Evolutionary conservation across 805 yeast genomes (phyloP), one percentile per base, ranked within the genome.

Genomic region (Lipomyces spencermartinsiae): DNA sequence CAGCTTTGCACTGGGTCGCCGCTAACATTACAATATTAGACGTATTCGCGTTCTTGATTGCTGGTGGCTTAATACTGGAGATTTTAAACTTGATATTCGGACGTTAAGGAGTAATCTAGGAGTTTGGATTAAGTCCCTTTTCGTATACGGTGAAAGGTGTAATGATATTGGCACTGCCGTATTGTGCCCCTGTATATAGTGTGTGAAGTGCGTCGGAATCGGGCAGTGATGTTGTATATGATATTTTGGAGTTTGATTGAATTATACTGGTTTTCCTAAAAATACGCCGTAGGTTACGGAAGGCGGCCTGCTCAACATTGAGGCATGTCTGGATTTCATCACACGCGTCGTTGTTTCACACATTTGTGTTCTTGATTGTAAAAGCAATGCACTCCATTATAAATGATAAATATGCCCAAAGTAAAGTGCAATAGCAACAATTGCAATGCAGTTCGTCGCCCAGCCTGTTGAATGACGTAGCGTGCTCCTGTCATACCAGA

Each of bases 31-130:
- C n/a, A 5, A 2, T 9, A n/a, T 22, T 43, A 69, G 72, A 60
- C 55, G 10, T 64, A 1, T 67, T 69, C 49, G 71, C 39, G 14
- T 69, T 69, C 29, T 34, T 69, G 46, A 31, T 69, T 29, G 72
- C 64, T 1, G 72, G 72, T 29, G 72, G 72, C 22, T 25, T 68
- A 12, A 16, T 69, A 8, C 56, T 69, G 12, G 71, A 69, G 39
- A 33, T 69, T 35, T n/a, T 69, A 16, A 69, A 53, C 59, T 14
- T 64, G 56, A 55, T 69, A 8, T 64, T 69, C 33, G 69, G 69
- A 14, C 58, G 37, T 16, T 60, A 25, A 61, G 49, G 16, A 25
- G 12, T 31, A 19, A 8, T 53, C 19, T 14, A 49, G 29, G 22
- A 22, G 7, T 25, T 25, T 53, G 33, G 56, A 53, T n/a, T 22